Percentiles rank a stretch among this genome's conserved stretches.
Conservation (phyloP, 768 basidiomycete genomes). For the Leucocoprinus sp. region DNA sequence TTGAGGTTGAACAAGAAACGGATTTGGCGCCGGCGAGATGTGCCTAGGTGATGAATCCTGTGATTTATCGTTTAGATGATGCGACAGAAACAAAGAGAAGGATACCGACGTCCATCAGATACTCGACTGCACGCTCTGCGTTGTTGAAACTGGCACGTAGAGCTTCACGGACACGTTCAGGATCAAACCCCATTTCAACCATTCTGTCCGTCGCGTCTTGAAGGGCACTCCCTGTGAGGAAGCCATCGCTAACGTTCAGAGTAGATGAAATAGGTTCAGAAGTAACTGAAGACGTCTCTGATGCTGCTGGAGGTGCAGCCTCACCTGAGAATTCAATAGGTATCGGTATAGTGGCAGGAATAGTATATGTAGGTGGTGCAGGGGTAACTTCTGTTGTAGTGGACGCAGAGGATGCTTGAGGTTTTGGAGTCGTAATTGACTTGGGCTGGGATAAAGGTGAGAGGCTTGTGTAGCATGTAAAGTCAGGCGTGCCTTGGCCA, state of each 20-base stretch:
- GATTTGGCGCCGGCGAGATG: no score
- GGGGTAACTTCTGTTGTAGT: constrained; percentile 13
- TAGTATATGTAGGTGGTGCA: constrained; percentile 22
- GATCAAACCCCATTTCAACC: constrained; percentile 89
- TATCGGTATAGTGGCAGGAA: constrained; percentile 26
- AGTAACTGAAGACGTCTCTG: neutral
- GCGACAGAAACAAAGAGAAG: neutral
- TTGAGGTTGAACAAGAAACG: constrained; percentile 23
- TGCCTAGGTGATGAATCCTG: no score
- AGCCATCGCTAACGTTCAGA: constrained; percentile 45
- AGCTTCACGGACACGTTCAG: constrained; percentile 78
- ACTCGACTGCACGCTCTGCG: constrained; percentile 97
- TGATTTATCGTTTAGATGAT: no score
- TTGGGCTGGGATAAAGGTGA: constrained; percentile 39
- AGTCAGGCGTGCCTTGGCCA: constrained; percentile 64
- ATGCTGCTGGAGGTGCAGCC: constrained; percentile 13
- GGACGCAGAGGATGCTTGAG: constrained; percentile 19
- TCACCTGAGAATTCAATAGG: constrained; percentile 24
- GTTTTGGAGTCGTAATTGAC: constrained; percentile 27
- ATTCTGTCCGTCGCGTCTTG: constrained; percentile 77
- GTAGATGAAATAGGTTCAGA: constrained; percentile 7
- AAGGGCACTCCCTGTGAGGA: constrained; percentile 70
- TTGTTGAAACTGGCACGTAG: constrained; percentile 95
- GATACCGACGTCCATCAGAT: constrained; percentile 79
- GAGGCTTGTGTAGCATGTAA: neutral